Evolutionary conservation across 2,329 filamentous ascomycete species (phyloP).

Genomic region (Penicillium sp.): DNA sequence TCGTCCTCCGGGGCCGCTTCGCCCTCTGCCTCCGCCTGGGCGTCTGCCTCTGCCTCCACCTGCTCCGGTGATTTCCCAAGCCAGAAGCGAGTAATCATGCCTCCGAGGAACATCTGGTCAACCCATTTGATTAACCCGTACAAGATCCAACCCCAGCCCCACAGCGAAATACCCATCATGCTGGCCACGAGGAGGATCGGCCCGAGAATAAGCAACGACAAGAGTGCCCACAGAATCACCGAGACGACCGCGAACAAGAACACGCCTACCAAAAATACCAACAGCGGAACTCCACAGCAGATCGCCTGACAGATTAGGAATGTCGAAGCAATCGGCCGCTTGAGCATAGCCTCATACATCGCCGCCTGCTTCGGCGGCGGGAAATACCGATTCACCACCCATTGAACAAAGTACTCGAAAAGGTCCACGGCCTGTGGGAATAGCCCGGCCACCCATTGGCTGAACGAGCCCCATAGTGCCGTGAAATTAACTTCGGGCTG

Average conservation of each 20-base stretch:
- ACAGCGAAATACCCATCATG: slow-evolving; percentile 29
- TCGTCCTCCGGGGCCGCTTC: neutral
- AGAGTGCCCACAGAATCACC: slow-evolving; percentile 29
- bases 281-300: slow-evolving; percentile 34
- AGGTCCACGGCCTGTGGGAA: slow-evolving; percentile 26
- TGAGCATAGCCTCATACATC: slow-evolving; percentile 29
- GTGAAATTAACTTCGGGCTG: slow-evolving; percentile 18
- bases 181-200: slow-evolving; percentile 31
- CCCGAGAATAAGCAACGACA: slow-evolving; percentile 32
- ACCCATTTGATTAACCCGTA: slow-evolving; percentile 28
- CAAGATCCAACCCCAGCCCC: slow-evolving; percentile 32
- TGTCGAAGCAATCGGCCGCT: slow-evolving; percentile 31
- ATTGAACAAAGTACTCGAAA: slow-evolving; percentile 26
- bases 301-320: slow-evolving; percentile 34
- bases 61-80: slow-evolving; percentile 10
- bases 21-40: neutral
- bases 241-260: slow-evolving; percentile 34
- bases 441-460: slow-evolving; percentile 17
- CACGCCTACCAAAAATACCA: slow-evolving; percentile 33
- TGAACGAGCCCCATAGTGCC: slow-evolving; percentile 16
- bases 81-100: slow-evolving; percentile 25
- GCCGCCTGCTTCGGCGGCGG: slow-evolving; percentile 27
- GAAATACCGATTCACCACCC: slow-evolving; percentile 24
- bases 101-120: slow-evolving; percentile 26
- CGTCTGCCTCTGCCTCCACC: neutral